Conservation (phyloP, 192 early-diverging fungal species). For the Coemansia asiatica region DNA sequence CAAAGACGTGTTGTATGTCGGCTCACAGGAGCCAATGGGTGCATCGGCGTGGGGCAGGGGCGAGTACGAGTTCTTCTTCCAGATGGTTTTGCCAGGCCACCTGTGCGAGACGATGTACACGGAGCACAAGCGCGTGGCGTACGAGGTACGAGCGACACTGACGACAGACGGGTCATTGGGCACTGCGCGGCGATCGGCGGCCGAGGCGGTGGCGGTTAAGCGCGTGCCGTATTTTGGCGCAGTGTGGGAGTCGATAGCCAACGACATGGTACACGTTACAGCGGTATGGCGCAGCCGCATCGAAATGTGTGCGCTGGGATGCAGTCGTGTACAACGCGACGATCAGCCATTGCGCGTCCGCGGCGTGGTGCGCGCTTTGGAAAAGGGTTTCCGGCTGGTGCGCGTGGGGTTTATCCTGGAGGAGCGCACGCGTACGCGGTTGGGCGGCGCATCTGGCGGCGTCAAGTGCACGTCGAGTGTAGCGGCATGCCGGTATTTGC, state of each 20-base stretch:
- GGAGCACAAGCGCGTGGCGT: slow-evolving; percentile 42
- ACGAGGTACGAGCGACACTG: slow-evolving; percentile 40
- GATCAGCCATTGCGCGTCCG: slow-evolving; percentile 34
- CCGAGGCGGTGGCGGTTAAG: slow-evolving; percentile 43
- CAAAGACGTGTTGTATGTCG: slow-evolving; percentile 12
- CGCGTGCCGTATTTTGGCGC: slow-evolving; percentile 44
- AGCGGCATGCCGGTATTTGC: slow-evolving; percentile 35
- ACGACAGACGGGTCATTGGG: slow-evolving; percentile 11
- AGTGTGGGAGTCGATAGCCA: slow-evolving; percentile 49
- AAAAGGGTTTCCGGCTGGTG: slow-evolving; percentile 47
- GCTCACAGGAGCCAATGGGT: background rate
- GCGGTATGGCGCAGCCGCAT: slow-evolving; percentile 49
- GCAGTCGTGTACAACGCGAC: slow-evolving; percentile 52
- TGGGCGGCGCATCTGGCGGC: slow-evolving; percentile 4
- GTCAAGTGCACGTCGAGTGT: slow-evolving; percentile 30
- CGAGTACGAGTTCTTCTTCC: slow-evolving; percentile 50
- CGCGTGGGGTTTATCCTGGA: slow-evolving; percentile 48
- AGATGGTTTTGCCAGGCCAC: slow-evolving; percentile 38
- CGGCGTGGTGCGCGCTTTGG: slow-evolving; percentile 45
- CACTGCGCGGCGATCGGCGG: slow-evolving; percentile 24
- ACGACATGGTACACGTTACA: slow-evolving; percentile 41
- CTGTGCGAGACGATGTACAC: slow-evolving; percentile 55
- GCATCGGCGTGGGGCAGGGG: slow-evolving; percentile 25
- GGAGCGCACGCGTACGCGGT: slow-evolving; percentile 49
- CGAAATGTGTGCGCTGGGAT: slow-evolving; percentile 51